Conservation (phyloP, 495 filamentous ascomycete genomes). For the Pseudoneurospora amorphoporcata region DNA sequence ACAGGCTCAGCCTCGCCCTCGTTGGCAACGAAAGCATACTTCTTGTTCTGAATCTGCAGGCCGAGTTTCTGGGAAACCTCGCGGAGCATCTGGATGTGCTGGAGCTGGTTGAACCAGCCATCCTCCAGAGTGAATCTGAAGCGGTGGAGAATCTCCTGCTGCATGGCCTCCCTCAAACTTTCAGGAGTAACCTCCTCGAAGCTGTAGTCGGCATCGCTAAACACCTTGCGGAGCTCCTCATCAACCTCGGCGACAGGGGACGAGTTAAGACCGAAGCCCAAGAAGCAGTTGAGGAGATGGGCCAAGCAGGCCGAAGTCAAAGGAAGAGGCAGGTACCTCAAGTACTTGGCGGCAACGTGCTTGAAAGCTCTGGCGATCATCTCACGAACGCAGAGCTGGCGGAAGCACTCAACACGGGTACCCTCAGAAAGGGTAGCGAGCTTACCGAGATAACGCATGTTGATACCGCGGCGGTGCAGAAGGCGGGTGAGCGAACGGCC, state of each 20-base stretch:
- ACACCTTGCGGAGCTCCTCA: slow-evolving; percentile 58
- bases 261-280: slow-evolving; percentile 67
- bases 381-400: slow-evolving; percentile 70
- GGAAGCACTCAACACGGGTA: slow-evolving; percentile 63
- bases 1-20: slow-evolving; percentile 14
- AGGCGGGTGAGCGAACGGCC: slow-evolving; percentile 79
- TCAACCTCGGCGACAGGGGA: slow-evolving; percentile 71
- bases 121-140: slow-evolving; percentile 66
- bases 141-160: slow-evolving; percentile 57
- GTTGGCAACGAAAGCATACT: slow-evolving; percentile 59
- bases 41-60: slow-evolving; percentile 73
- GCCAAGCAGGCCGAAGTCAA: slow-evolving; percentile 67
- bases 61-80: slow-evolving; percentile 86
- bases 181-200: slow-evolving; percentile 71
- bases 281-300: slow-evolving; percentile 89
- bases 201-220: slow-evolving; percentile 69
- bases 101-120: slow-evolving; percentile 53
- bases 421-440: slow-evolving; percentile 61
- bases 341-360: slow-evolving; percentile 70
- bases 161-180: slow-evolving; percentile 57
- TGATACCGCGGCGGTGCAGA: slow-evolving; percentile 95
- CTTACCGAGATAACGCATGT: slow-evolving; percentile 87
- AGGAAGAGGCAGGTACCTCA: slow-evolving; percentile 69
- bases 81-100: slow-evolving; percentile 75
- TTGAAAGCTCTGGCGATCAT: slow-evolving; percentile 93